A percentile compares a stretch with the other conserved stretches of the same genome.
phyloP scores from a whole-genome alignment of 306 rosid species.

The Lotus japonicus region DNA sequence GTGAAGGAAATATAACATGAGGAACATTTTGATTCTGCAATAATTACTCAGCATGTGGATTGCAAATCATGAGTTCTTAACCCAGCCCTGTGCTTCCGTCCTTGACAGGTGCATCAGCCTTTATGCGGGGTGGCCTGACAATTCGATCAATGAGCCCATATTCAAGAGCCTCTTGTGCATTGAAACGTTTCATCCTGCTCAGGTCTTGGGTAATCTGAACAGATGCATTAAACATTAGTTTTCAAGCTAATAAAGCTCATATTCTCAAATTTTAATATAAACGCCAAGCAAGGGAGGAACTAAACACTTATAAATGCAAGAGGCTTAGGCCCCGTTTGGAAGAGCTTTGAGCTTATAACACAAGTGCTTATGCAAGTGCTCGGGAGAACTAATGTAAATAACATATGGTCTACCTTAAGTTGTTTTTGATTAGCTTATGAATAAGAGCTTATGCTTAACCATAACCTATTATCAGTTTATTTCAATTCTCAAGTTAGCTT shows the following conservation, averaged over 20 bases:
- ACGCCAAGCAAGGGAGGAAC: neutral
- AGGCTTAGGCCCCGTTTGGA: too few species aligned
- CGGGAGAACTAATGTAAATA: too few species aligned
- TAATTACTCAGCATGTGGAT: neutral
- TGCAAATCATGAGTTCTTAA: slow-evolving; percentile 31
- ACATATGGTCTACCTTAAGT: too few species aligned
- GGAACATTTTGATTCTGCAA: slow-evolving; percentile 10
- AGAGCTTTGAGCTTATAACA: too few species aligned
- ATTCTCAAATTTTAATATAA: neutral
- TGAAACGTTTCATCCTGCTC: slow-evolving; percentile 60
- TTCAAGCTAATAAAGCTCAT: slow-evolving; percentile 2
- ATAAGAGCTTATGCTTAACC: too few species aligned
- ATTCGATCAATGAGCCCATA: slow-evolving; percentile 85
- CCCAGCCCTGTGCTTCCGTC: slow-evolving; percentile 78
- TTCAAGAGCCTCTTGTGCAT: slow-evolving; percentile 81
- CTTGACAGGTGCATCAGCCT: slow-evolving; percentile 70
- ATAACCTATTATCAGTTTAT: too few species aligned
- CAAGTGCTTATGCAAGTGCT: too few species aligned
- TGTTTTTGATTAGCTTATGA: too few species aligned
- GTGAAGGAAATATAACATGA: neutral
- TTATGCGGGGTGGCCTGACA: slow-evolving; percentile 71
- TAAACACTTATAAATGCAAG: slow-evolving; percentile 15
- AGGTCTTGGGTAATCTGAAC: slow-evolving; percentile 67
- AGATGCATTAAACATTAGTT: slow-evolving; percentile 19
- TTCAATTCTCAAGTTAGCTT: too few species aligned